These are phyloP conservation scores for Mycena albidolilacea DNA, from an alignment of 768 basidiomycete species.

Conservation along the genomic window DNA sequence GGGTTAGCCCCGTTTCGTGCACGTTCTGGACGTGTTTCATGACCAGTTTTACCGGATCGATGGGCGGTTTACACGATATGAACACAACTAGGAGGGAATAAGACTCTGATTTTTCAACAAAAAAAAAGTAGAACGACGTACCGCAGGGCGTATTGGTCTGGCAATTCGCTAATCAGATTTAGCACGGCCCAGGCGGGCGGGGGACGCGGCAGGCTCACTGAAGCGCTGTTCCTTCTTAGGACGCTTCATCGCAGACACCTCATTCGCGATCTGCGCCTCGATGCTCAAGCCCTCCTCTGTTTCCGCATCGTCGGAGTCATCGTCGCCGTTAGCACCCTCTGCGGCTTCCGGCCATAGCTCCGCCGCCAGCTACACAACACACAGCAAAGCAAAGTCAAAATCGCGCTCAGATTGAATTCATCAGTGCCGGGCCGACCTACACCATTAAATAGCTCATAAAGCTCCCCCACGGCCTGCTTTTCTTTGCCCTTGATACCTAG, in stretches of 20 bases:
- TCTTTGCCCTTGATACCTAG: slow-evolving; percentile 85
- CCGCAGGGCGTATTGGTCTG: slow-evolving; percentile 87
- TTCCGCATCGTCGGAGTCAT: slow-evolving; percentile 50
- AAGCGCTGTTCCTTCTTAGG: slow-evolving; percentile 76
- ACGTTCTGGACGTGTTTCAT: slow-evolving; percentile 75
- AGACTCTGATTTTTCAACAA: neutral
- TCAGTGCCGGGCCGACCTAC: slow-evolving; percentile 57
- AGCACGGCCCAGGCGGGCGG: slow-evolving; percentile 5
- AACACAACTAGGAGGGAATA: slow-evolving; percentile 71
- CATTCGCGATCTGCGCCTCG: slow-evolving; percentile 80
- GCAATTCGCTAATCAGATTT: slow-evolving; percentile 71
- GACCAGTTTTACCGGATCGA: slow-evolving; percentile 83
- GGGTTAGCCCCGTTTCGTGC: slow-evolving; percentile 71
- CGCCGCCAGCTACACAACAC: slow-evolving; percentile 68
- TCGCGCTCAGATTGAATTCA: neutral
- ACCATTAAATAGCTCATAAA: slow-evolving; percentile 84
- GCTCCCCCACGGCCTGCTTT: slow-evolving; percentile 80
- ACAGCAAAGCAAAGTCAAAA: neutral
- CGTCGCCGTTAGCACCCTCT: slow-evolving; percentile 27
- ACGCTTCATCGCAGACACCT: slow-evolving; percentile 79
- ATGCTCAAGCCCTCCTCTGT: slow-evolving; percentile 63
- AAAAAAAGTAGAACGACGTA: slow-evolving; percentile 49
- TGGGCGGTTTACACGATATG: slow-evolving; percentile 83
- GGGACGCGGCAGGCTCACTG: slow-evolving; percentile 57
- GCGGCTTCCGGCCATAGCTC: slow-evolving; percentile 76